A percentile compares a stretch with the other conserved stretches of the same genome.
These are phyloP conservation scores for Pseudevernia furfuracea DNA, from an alignment of 495 filamentous ascomycete species.

Conservation along the genomic window DNA sequence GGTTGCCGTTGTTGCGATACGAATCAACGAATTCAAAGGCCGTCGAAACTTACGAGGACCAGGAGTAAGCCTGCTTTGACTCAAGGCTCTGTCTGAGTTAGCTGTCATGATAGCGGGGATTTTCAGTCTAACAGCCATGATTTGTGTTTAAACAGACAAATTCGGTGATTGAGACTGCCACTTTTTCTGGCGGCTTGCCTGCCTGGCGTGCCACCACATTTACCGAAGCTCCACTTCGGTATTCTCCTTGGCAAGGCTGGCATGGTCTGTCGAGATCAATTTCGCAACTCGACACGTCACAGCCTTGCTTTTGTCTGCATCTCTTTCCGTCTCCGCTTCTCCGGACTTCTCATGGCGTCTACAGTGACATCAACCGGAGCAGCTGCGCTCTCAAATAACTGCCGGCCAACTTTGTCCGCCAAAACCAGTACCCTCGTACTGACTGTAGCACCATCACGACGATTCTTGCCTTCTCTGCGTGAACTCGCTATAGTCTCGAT, in stretches of 20 bases:
- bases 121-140: neutral
- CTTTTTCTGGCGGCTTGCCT: neutral
- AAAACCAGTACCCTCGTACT: constrained; percentile 70
- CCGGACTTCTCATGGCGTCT: constrained; percentile 1
- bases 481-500: constrained; percentile 77
- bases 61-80: neutral
- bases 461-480: constrained; percentile 86
- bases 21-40: neutral
- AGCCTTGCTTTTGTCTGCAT: constrained; percentile 17
- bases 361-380: neutral
- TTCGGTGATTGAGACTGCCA: neutral
- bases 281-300: constrained; percentile 3
- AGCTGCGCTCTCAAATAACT: constrained; percentile 36
- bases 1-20: neutral
- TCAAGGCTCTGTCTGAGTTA: neutral
- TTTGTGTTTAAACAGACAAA: neutral
- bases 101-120: neutral
- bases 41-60: neutral
- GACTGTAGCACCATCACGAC: constrained; percentile 85
- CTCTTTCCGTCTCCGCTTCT: constrained; percentile 21
- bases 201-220: neutral
- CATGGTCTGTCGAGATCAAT: neutral
- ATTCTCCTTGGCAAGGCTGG: neutral
- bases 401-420: constrained; percentile 52
- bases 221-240: neutral